Base-by-base conservation (phyloP, 2,329 filamentous ascomycete species). In the Colletotrichum lupini region DNA sequence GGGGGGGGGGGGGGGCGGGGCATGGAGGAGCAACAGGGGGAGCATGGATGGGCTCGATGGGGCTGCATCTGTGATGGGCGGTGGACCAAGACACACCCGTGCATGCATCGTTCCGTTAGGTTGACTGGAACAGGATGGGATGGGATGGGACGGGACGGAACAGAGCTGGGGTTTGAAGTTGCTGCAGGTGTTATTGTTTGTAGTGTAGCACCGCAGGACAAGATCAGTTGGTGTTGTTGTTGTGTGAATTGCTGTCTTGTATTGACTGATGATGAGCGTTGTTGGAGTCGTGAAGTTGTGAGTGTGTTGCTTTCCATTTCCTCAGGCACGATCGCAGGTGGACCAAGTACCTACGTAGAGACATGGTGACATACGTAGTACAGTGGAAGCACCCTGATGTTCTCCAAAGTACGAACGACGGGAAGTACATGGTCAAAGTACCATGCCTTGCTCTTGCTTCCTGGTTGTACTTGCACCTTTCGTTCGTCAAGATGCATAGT, bases 61-160 rank as follows among this genome's bases (percentile, higher is more conserved):
- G 56, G 64, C 35, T 67, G 57, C 49, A 53, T 22, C 9, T 49
- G 42, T 49, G 16, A 49, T 49, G 53, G 53, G 53, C 53, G 22
- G 53, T 56, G 53, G 53, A 26, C 53, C 42, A 49, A 49, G 19
- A 22, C 53, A 24, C 22, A 56, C 53, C 37, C 16, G 16, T 42
- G 37, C 42, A 62, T 26, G 49, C 56, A 24, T 30, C 30, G 28
- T 56, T 32, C 16, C 26, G 49, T 35, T 32, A 26, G 24, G 35
- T 56, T 32, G 30, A 26, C 32, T 68, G 30, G 58, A 22, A 46
- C 16, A 30, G 55, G 57, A 55, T 63, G 60, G 35, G 61, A 55
- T 63, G 60, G 35, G 61, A 70, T 37, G 67, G 62, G 61, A 66
- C 26, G 52, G 62, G 53, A 66, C 26, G 35, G 32, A 52, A 42